A percentile compares a stretch with the other conserved stretches of the same genome.
phyloP scores from a whole-genome alignment of 768 basidiomycete species.

The Kwoniella newhampshirensis region DNA sequence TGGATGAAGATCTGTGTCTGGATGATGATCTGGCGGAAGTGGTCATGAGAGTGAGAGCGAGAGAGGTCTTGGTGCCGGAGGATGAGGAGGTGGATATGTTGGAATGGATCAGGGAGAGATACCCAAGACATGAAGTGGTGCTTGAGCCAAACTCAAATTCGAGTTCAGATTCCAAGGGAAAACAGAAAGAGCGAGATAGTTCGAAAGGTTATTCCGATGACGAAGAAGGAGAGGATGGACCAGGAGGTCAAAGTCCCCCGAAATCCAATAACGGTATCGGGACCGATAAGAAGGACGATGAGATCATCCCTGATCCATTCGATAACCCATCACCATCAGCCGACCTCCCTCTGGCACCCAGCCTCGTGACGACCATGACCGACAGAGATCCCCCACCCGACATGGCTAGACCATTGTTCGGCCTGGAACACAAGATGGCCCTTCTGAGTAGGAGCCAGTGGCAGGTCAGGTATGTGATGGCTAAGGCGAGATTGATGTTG shows the following conservation, averaged over 20 bases:
- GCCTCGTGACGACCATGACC: conserved; percentile 9
- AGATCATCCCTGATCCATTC: not conserved
- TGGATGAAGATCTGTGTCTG: conserved; percentile 17
- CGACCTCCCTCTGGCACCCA: conserved; percentile 8
- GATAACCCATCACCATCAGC: not conserved
- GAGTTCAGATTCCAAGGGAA: not conserved
- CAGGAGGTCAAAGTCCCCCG: conserved; percentile 18
- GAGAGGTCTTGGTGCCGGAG: not conserved
- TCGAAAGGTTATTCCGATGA: not conserved
- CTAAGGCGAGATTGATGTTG: conserved; percentile 76
- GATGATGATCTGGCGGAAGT: conserved; percentile 23
- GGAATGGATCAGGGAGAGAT: conserved; percentile 4
- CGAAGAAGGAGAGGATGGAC: conserved; percentile 8
- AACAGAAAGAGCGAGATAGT: not conserved
- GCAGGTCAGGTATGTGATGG: conserved; percentile 64
- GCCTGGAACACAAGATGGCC: too few species aligned
- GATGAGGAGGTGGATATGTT: conserved; percentile 16
- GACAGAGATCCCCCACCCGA: conserved; percentile 18
- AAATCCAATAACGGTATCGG: not conserved
- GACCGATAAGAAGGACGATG: conserved; percentile 2
- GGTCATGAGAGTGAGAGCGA: conserved; percentile 7
- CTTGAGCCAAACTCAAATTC: not conserved
- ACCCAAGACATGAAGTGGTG: conserved; percentile 1
- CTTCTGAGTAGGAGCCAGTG: conserved; percentile 28
- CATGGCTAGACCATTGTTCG: too few species aligned